Evolutionary conservation across 108 stramenopile species (phyloP), one percentile per base, ranked within the genome.

Genomic region (Cyclotella baltica): DNA sequence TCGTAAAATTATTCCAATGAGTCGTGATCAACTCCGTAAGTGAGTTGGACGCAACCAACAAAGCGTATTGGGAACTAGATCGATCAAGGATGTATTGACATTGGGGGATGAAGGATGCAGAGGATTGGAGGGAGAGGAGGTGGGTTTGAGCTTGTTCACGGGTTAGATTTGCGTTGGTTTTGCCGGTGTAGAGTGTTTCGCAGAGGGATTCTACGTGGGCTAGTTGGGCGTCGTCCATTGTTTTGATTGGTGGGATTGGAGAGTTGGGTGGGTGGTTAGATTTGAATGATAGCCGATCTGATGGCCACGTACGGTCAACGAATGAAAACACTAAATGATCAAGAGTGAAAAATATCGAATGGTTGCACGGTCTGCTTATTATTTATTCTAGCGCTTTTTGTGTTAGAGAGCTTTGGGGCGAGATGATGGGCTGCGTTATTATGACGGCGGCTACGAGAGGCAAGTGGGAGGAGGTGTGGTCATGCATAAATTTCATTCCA

Each of bases 81-180:
- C 96, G 78, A 81, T 98, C 97, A 29, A 98, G 90, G 64, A 98
- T 98, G 87, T 97, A 98, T 85, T 98, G 98, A 69, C 97, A 98
- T 77, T 97, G 97, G 40, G 98, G 98, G 81, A 98, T 98, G 81
- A 89, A 97, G 67, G 97, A 93, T 9, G 97, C 95, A 5, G 93
- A 90, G 43, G 85, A 87, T 79, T 97, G 97, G 59, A 98, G 86
- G 77, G 92, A 90, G 47, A 98, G 83, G 50, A 98, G 92, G 47
- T 93, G 90, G 58, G 90, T 84, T 72, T 96, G 96, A 11, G 96
- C 96, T 62, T 94, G 93, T 30, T 88, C 74, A 29, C 92, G 87
- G 47, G 81, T 55, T 55, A 83, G 51, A 92, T 87, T 47, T 25
- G 29, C 85, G 48, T 83, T 62, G 51, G 90, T 83, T 35, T 83